phyloP scores from a whole-genome alignment of 352 stramenopile species.

The Phytophthora sp. region DNA sequence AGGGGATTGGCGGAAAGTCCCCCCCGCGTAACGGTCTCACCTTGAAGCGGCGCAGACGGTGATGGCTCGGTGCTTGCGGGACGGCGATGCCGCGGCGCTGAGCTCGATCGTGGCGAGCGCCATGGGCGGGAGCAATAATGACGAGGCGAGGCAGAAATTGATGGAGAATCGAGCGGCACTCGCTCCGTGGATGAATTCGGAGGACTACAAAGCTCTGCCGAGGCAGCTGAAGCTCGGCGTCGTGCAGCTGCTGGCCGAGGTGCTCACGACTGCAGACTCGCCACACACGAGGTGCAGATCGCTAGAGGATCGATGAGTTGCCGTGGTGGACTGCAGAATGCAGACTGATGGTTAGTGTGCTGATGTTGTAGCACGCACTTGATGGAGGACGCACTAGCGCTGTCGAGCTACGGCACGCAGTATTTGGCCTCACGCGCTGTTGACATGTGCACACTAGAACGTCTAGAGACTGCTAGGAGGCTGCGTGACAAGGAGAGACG shows the following conservation, averaged over 20 bases:
- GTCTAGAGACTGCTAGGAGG: slow-evolving; percentile 8
- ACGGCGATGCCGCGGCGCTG: not conserved
- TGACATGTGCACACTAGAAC: slow-evolving; percentile 11
- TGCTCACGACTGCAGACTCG: slow-evolving; percentile 35
- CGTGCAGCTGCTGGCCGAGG: slow-evolving; percentile 34
- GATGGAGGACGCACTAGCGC: slow-evolving; percentile 53
- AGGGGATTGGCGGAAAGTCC: slow-evolving; percentile 30
- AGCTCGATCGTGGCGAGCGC: slow-evolving; percentile 2
- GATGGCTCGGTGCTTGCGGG: slow-evolving; percentile 3
- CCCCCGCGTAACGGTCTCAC: not conserved
- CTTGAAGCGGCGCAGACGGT: slow-evolving; percentile 22
- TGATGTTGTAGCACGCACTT: slow-evolving; percentile 23
- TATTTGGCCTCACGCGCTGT: slow-evolving; percentile 39
- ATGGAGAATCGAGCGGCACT: slow-evolving; percentile 1
- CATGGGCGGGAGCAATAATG: slow-evolving; percentile 3
- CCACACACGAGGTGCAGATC: slow-evolving; percentile 37
- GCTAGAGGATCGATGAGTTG: not conserved
- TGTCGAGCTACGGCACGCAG: slow-evolving; percentile 50
- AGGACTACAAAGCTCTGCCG: slow-evolving; percentile 34
- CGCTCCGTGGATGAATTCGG: slow-evolving; percentile 15
- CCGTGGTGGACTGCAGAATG: too few species aligned
- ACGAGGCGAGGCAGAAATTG: slow-evolving; percentile 15
- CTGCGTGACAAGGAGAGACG: slow-evolving; percentile 14
- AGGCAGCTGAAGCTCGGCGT: slow-evolving; percentile 35
- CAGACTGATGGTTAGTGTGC: too few species aligned